A percentile compares a stretch with the other conserved stretches of the same genome.
Conservation (phyloP, 176 grass and related monocot species). For the Paspalum vaginatum region DNA sequence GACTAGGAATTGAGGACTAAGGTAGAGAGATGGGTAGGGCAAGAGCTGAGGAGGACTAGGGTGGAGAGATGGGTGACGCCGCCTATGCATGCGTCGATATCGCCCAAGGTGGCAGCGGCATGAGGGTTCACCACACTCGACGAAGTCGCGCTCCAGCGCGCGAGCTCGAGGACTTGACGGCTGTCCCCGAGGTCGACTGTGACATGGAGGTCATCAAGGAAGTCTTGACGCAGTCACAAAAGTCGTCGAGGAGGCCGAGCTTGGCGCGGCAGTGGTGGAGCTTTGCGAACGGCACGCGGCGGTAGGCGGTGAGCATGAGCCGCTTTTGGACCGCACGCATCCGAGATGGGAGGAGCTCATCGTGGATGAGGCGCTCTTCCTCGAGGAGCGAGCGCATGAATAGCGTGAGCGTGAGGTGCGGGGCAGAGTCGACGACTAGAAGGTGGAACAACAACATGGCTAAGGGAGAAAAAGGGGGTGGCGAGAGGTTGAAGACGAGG, state of each 20-base stretch:
- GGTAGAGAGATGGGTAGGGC: too few species aligned
- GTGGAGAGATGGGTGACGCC: too few species aligned
- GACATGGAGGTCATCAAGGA: conserved; percentile 69
- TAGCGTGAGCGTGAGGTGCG: conserved; percentile 68
- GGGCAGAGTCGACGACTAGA: conserved; percentile 47
- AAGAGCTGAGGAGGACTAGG: too few species aligned
- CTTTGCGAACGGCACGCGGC: conserved; percentile 70
- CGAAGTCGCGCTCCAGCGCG: conserved; percentile 72
- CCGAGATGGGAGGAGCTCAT: conserved; percentile 46
- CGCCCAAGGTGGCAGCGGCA: too few species aligned
- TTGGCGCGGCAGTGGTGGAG: conserved; percentile 72
- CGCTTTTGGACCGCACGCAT: conserved; percentile 68
- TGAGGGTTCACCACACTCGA: too few species aligned
- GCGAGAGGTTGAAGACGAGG: too few species aligned
- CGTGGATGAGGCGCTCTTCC: conserved; percentile 64
- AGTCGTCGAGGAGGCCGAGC: conserved; percentile 80
- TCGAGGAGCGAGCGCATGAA: conserved; percentile 83
- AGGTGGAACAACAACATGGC: conserved; percentile 68
- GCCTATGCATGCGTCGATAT: too few species aligned
- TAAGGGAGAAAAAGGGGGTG: too few species aligned
- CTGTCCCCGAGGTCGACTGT: conserved; percentile 63
- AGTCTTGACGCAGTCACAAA: conserved; percentile 71
- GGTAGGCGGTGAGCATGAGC: conserved; percentile 72
- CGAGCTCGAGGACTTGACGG: conserved; percentile 82
- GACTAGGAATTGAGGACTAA: too few species aligned